Conservation (phyloP, 2,329 filamentous ascomycete genomes). For the Trichophaea hybrida region DNA sequence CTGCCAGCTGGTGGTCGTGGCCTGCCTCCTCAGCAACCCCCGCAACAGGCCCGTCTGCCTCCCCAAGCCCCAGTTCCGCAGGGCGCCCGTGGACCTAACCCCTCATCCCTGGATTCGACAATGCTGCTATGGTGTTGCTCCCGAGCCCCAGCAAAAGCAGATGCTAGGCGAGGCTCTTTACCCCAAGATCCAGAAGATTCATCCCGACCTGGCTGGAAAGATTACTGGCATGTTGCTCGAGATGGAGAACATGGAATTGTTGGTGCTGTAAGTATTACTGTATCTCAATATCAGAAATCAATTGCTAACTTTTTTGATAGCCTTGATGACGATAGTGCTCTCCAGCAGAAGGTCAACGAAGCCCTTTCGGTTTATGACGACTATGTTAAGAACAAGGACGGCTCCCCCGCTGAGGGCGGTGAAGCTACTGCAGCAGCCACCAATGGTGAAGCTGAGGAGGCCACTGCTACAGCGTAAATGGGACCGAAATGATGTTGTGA, state of each 20-base stretch:
- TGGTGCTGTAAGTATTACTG: slow-evolving; percentile 68
- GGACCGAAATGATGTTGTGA: not conserved
- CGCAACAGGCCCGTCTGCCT: slow-evolving; percentile 31
- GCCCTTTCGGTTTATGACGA: slow-evolving; percentile 95
- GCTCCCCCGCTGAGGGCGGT: slow-evolving; percentile 25
- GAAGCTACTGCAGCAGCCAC: not conserved
- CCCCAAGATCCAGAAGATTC: slow-evolving; percentile 91
- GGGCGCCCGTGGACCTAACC: slow-evolving; percentile 9
- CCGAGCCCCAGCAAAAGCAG: slow-evolving; percentile 82
- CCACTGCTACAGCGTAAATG: slow-evolving; percentile 1
- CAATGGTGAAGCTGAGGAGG: not conserved
- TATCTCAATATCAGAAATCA: slow-evolving; percentile 4
- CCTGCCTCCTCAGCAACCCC: slow-evolving; percentile 20
- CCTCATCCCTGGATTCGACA: slow-evolving; percentile 31
- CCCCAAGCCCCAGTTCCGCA: slow-evolving; percentile 32
- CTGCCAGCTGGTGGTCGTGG: slow-evolving; percentile 35
- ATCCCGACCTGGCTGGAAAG: slow-evolving; percentile 93
- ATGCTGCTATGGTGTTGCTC: slow-evolving; percentile 38
- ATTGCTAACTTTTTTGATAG: slow-evolving; percentile 35
- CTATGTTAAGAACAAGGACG: slow-evolving; percentile 77
- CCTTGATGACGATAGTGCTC: slow-evolving; percentile 74
- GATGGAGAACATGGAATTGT: slow-evolving; percentile 93
- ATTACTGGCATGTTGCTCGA: slow-evolving; percentile 99
- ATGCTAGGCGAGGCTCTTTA: slow-evolving; percentile 95
- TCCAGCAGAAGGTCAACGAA: slow-evolving; percentile 93